Evolutionary conservation across 257 asterid genomes (phyloP).

Genomic region (Solanum pinnatisectum): DNA sequence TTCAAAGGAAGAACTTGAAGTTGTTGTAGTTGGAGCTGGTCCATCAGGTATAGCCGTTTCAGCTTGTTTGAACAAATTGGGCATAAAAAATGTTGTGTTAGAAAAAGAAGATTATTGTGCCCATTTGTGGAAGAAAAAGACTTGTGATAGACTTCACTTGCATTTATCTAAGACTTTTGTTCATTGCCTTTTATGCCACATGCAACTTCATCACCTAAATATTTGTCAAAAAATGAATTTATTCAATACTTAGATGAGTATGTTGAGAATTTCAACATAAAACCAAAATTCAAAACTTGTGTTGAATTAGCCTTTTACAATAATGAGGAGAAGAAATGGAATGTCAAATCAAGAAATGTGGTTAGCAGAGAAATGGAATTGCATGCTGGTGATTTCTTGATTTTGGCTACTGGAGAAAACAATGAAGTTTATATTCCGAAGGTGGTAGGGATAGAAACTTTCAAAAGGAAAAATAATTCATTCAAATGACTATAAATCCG

Average conservation of each 20-base stretch:
- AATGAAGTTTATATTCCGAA: conserved; percentile 26
- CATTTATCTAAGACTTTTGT: conserved; percentile 50
- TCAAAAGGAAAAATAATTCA: conserved; percentile 32
- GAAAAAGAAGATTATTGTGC: conserved; percentile 48
- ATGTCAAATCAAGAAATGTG: neutral
- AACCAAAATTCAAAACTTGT: conserved; percentile 1
- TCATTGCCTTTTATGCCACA: conserved; percentile 39
- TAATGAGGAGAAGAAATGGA: conserved; percentile 9
- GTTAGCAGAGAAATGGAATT: conserved; percentile 1
- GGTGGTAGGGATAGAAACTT: conserved; percentile 15
- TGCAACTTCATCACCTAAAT: conserved; percentile 29
- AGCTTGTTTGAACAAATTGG: conserved; percentile 30
- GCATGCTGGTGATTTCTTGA: conserved; percentile 18
- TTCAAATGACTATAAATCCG: conserved; percentile 22
- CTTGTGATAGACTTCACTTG: conserved; percentile 47
- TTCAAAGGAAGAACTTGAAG: conserved; percentile 7
- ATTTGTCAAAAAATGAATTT: conserved; percentile 23
- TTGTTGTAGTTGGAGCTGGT: conserved; percentile 41
- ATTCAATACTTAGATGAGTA: conserved; percentile 7
- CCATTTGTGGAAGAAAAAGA: conserved; percentile 39
- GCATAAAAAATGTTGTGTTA: conserved; percentile 32
- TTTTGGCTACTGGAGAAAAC: conserved; percentile 49
- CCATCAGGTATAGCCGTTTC: conserved; percentile 51
- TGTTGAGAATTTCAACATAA: conserved; percentile 2
- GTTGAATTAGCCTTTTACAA: conserved; percentile 19